These are phyloP conservation scores for Debaryomyces castellii DNA, from an alignment of 805 yeast species.

Conservation along the genomic window DNA sequence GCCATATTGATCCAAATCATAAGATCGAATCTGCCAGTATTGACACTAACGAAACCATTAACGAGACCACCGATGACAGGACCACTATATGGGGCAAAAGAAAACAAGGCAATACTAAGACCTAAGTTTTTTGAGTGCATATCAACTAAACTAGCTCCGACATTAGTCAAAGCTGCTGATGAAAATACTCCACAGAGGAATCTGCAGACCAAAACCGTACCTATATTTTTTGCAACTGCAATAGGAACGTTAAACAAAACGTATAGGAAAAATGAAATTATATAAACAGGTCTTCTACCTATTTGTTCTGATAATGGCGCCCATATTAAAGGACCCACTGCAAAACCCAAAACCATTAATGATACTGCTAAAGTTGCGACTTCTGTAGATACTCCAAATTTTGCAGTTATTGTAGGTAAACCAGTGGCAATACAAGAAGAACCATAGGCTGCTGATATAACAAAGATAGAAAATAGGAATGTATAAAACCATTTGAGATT, in stretches of 20 bases:
- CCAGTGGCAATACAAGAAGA: conserved; percentile 91
- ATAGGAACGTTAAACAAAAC: conserved; percentile 83
- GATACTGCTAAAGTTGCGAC: conserved; percentile 82
- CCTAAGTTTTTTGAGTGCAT: conserved; percentile 83
- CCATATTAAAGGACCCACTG: conserved; percentile 86
- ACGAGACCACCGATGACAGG: conserved; percentile 89
- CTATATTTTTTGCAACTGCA: conserved; percentile 80
- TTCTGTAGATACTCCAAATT: conserved; percentile 69
- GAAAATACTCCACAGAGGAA: conserved; percentile 87
- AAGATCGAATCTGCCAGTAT: conserved; percentile 65
- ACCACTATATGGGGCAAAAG: conserved; percentile 91
- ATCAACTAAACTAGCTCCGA: conserved; percentile 91
- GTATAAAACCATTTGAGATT: conserved; percentile 65
- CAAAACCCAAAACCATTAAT: conserved; percentile 84
- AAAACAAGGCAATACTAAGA: conserved; percentile 85
- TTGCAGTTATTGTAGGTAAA: conserved; percentile 60
- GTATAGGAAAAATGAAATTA: conserved; percentile 71
- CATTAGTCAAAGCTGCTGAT: conserved; percentile 78
- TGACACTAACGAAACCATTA: conserved; percentile 79
- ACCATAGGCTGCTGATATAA: conserved; percentile 89
- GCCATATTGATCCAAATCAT: conserved; percentile 93
- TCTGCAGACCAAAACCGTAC: conserved; percentile 76
- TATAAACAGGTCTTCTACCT: conserved; percentile 84
- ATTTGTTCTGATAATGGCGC: conserved; percentile 84
- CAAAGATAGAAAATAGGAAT: conserved; percentile 63